Base-by-base conservation (phyloP, 2,329 filamentous ascomycete genomes). In the Diaporthe humulicola region DNA sequence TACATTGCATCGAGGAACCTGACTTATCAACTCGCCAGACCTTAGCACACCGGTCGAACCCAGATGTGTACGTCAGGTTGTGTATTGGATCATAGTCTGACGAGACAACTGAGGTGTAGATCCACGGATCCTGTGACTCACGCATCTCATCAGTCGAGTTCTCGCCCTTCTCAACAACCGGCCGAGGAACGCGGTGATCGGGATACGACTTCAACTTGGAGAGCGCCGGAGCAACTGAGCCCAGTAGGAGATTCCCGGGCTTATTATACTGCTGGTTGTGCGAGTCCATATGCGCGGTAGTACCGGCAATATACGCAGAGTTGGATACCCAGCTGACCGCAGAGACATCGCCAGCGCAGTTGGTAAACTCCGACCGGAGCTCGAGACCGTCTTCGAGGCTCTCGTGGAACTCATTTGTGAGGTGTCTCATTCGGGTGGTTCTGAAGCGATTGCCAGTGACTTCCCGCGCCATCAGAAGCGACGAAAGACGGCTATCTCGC, bases 241-340 rank as follows among this genome's bases (percentile, higher is more conserved):
- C 91, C 1, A 93, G 81, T 1, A 90, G 82, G 14, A 93, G 81
- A 77, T 93, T 93, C 0, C 91, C 91, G 0, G 89, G 87, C 77
- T 90, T 92, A 77, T 93, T 93, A 79, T 93, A 93, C 76, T 92
- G 90, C 78, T 92, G 90, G 74, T 92, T 93, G 56, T 91, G 89
- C 0, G 85, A 82, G 77, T 93, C 91, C 0, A 90, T 92, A 81
- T 93, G 91, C 0, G 89, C 88, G 0, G 90, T 91, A 0, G 91
- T 90, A 45, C 91, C 91, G 76, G 90, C 91, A n/a, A 93, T 79
- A 70, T 92, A 90, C 22, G 84, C 83, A n/a, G 85, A 79, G 28
- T 88, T 79, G 0, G 88, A 88, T 0, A 89, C 83, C 91, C 91
- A 93, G 25, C 85, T 86, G 66, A 91, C 85, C 3, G 90, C 89